Evolutionary conservation across 179 eudicot genomes (phyloP), one percentile per base, ranked within the genome.

Genomic region (Amaranthus tricolor): DNA sequence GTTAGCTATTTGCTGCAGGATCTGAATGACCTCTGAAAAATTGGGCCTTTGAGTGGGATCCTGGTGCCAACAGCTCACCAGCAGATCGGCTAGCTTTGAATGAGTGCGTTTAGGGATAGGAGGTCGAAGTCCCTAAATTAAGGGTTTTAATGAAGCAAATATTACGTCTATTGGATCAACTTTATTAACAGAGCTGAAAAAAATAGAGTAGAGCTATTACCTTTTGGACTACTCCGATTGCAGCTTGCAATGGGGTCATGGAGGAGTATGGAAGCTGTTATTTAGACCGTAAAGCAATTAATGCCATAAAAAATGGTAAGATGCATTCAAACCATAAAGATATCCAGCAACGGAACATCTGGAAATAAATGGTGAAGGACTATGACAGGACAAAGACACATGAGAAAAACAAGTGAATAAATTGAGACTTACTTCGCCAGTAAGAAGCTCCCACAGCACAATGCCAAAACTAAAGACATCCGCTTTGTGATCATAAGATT

Each of bases 171-270:
- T 7, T 6, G 9, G 24, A 7, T 40, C 57, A 13, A 45, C n/a
- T 12, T 43, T 58, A 51, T 58, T 44, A 62, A 0, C 31, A 5
- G 47, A 59, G 31, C 14, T 24, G 43, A 66, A 20, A 20, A 66
- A 20, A 15, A n/a, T 45, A 57, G 12, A 40, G 40, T n/a, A 24
- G 72, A 55, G 40, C 31, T 14, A 40, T 48, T 79, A 91, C 97
- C 92, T 89, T 80, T 81, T 89, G 92, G 55, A 89, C 88, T 17
- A 91, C 97, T 64, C 92, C 97, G 65, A 91, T 78, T 9, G 97
- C 97, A 70, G 94, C 97, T 88, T 91, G 97, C 77, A 91, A 81
- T 17, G 97, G 97, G 65, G 89, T 89, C 70, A 90, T 76, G 78
- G 68, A 62, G 5, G 84, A 73, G 78, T 91, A 88, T 16, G 94